Percentiles rank a stretch among this genome's conserved stretches.
phyloP scores from a whole-genome alignment of 331 rosid species.

The Arachis monticola region DNA sequence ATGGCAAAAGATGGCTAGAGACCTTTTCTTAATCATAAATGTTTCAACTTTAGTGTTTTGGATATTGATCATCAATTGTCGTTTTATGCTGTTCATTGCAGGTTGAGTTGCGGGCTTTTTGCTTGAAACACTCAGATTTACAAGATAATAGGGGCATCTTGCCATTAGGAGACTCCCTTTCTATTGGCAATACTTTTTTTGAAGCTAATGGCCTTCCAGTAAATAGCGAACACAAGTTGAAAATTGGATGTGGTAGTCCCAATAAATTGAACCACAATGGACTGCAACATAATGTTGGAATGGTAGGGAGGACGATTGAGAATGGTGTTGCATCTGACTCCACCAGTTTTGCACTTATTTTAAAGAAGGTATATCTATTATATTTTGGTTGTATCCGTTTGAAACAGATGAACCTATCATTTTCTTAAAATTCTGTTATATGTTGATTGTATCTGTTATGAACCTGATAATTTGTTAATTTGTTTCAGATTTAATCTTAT shows the following conservation, averaged over 20 bases:
- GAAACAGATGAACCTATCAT: slow-evolving; percentile 1
- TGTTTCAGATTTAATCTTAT: slow-evolving; percentile 36
- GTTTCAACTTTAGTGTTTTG: slow-evolving; percentile 23
- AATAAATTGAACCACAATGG: slow-evolving; percentile 50
- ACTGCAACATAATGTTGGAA: slow-evolving; percentile 46
- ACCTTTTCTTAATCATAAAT: background rate
- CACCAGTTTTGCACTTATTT: slow-evolving; percentile 59
- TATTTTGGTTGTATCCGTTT: slow-evolving; percentile 6
- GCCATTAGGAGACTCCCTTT: slow-evolving; percentile 51
- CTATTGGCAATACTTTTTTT: slow-evolving; percentile 49
- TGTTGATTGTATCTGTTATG: slow-evolving; percentile 13
- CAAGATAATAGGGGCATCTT: slow-evolving; percentile 42
- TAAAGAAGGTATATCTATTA: slow-evolving; percentile 68
- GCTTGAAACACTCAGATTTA: slow-evolving; percentile 81
- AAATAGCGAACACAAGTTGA: slow-evolving; percentile 43
- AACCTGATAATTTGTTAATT: background rate
- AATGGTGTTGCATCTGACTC: slow-evolving; percentile 55
- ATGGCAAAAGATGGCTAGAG: background rate
- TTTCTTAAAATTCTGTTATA: slow-evolving; percentile 30
- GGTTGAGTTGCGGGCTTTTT: slow-evolving; percentile 95
- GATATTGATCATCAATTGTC: slow-evolving; percentile 28
- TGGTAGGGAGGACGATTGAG: slow-evolving; percentile 45
- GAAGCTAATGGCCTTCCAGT: slow-evolving; percentile 52
- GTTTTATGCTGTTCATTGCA: slow-evolving; percentile 38
- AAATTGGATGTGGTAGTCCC: slow-evolving; percentile 47